A percentile compares a stretch with the other conserved stretches of the same genome.
phyloP scores from a whole-genome alignment of 768 basidiomycete species.

The Lentinula sp. region DNA sequence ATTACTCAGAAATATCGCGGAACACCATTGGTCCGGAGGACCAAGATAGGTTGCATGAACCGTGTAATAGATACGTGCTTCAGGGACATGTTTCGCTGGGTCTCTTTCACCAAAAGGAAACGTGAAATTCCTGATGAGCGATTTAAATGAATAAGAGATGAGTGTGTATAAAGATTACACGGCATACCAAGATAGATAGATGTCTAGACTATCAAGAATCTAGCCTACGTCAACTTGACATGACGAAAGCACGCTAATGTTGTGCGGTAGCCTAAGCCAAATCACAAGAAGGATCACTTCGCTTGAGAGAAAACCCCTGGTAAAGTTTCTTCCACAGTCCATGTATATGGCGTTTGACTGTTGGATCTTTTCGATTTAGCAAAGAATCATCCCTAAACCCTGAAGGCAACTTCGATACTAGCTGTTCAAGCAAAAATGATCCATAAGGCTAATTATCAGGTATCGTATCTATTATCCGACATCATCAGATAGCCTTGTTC shows the following conservation, averaged over 20 bases:
- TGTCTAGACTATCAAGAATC: too few species aligned
- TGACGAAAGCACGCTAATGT: too few species aligned
- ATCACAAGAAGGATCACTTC: too few species aligned
- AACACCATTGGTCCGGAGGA: not conserved
- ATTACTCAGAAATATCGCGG: not conserved
- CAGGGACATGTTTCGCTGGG: not conserved
- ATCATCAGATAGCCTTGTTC: conserved; percentile 75
- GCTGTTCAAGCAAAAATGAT: not conserved
- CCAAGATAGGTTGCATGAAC: not conserved
- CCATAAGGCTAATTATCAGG: not conserved
- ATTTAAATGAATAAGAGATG: not conserved
- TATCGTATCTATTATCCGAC: not conserved
- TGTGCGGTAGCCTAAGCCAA: too few species aligned
- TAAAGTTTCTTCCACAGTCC: too few species aligned
- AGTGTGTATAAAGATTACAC: not conserved
- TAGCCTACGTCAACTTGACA: too few species aligned
- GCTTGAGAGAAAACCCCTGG: too few species aligned
- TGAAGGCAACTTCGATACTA: not conserved
- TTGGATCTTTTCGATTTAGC: too few species aligned
- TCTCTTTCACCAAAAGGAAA: not conserved
- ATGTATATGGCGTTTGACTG: too few species aligned
- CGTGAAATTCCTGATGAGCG: not conserved
- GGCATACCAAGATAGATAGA: not conserved
- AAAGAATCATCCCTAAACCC: too few species aligned
- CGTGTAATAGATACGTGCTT: not conserved